Evolutionary conservation across 305 asterid genomes (phyloP), one percentile per base, ranked within the genome.

Genomic region (Andrographis paniculata): DNA sequence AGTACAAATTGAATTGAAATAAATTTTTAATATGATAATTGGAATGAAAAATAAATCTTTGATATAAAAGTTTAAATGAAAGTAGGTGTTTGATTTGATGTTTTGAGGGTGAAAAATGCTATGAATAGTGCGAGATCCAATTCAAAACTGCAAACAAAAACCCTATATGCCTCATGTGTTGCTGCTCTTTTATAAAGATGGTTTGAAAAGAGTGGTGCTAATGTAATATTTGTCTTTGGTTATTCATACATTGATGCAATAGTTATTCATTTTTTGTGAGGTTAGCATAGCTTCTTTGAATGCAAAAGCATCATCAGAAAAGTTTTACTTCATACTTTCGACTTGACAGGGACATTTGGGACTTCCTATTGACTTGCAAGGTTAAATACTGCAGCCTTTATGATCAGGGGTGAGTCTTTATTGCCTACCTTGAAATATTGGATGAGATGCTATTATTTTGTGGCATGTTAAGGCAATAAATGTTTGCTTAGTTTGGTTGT

Each of bases 341-440:
- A 59, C 63, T 35, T 68, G 62, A 67, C 95, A 87, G 94, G 69
- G 96, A 87, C 65, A 76, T 87, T 45, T 87, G 96, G 94, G 88
- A 93, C 30, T 87, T 87, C 64, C 96, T 87, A 58, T 66, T 87
- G 79, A 71, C 80, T 62, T 75, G 93, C 87, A 80, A 87, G 73
- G 93, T 87, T 60, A 77, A 21, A 17, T 87, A 82, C 68, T 87
- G 96, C 78, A 73, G 87, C 74, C 96, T 82, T 56, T 87, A 87
- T 40, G 96, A 87, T 64, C 82, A 78, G 56, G 96, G 96, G 96
- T 86, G 75, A 71, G 33, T 58, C 28, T 38, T 51, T 47, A 14
- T 43, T 57, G 48, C 43, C 19, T 45, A 14, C 46, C 35, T 48
- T 50, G 33, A 37, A 28, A 33, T 48, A 33, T 24, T 56, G 21